Conservation (phyloP, 352 stramenopile species). For the Phytophthora tentaculata region DNA sequence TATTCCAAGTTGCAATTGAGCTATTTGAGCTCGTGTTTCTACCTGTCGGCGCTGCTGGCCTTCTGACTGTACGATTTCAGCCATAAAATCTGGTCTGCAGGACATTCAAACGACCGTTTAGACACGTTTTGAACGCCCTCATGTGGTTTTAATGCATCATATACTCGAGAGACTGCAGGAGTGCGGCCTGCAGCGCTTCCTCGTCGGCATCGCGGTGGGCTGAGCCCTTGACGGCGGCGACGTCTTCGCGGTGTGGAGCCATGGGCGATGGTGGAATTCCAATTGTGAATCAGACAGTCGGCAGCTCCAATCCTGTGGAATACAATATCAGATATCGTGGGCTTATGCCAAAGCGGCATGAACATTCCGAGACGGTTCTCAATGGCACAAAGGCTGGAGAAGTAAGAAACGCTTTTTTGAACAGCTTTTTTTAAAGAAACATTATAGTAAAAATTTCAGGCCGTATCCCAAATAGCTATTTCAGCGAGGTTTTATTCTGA, state of each 20-base stretch:
- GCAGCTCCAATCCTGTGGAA: conserved; percentile 4
- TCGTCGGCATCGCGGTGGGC: conserved; percentile 69
- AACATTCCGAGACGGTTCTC: conserved; percentile 34
- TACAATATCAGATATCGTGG: conserved; percentile 5
- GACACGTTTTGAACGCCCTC: conserved; percentile 5
- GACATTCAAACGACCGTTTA: conserved; percentile 8
- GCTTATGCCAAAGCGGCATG: not conserved
- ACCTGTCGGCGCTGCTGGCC: conserved; percentile 23
- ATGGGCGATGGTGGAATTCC: conserved; percentile 8
- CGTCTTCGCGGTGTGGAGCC: conserved; percentile 27
- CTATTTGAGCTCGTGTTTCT: not conserved
- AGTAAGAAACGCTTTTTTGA: too few relatives aligned
- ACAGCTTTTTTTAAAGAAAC: too few relatives aligned
- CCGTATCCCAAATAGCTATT: too few relatives aligned
- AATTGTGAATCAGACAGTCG: conserved; percentile 15
- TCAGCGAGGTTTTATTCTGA: too few relatives aligned
- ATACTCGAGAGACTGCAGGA: conserved; percentile 70
- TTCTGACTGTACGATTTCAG: conserved; percentile 75
- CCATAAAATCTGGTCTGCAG: conserved; percentile 67
- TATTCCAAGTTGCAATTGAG: conserved; percentile 2
- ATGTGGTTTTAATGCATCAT: conserved; percentile 11
- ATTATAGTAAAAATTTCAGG: too few relatives aligned
- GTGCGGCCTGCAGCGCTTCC: conserved; percentile 69
- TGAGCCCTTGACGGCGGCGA: conserved; percentile 21
- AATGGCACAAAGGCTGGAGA: conserved; percentile 1